Percentiles rank a stretch among this genome's conserved stretches.
These are phyloP conservation scores for Saccharomycopsis guyanensis DNA, from an alignment of 805 yeast species.

Conservation along the genomic window DNA sequence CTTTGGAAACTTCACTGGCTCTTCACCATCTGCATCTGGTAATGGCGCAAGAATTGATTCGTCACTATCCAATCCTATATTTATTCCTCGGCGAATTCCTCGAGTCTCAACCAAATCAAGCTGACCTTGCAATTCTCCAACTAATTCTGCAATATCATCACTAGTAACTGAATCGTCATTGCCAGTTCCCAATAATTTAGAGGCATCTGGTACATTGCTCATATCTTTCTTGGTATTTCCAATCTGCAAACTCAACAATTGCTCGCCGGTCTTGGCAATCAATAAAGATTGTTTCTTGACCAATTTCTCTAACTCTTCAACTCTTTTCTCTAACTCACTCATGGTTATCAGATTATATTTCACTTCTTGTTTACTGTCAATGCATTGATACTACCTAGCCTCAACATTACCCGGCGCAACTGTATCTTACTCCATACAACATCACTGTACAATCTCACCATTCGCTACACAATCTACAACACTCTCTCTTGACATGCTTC, in stretches of 20 bases:
- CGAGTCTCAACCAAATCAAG: conserved; percentile 73
- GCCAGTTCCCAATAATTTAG: conserved; percentile 21
- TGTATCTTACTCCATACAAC: too few species aligned
- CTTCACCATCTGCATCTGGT: conserved; percentile 73
- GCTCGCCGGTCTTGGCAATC: conserved; percentile 73
- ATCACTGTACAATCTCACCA: too few species aligned
- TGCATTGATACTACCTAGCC: too few species aligned
- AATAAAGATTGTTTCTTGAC: conserved; percentile 61
- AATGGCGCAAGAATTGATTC: conserved; percentile 52
- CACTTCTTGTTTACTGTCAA: too few species aligned
- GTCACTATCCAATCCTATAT: conserved; percentile 39
- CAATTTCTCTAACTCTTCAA: conserved; percentile 42
- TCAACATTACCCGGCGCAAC: too few species aligned
- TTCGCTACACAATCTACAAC: too few species aligned
- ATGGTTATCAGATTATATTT: too few species aligned
- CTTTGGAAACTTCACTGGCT: conserved; percentile 54
- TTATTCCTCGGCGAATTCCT: conserved; percentile 61
- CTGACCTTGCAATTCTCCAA: conserved; percentile 85
- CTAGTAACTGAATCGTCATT: conserved; percentile 57
- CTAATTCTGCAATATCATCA: conserved; percentile 80
- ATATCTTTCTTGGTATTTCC: conserved; percentile 39
- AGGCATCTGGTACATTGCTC: conserved; percentile 24
- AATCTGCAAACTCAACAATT: conserved; percentile 63
- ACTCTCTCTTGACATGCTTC: too few species aligned
- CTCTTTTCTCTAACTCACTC: conserved; percentile 31